These are phyloP conservation scores for Dacryopinax spathularia DNA, from an alignment of 768 basidiomycete genomes.

Conservation along the genomic window DNA sequence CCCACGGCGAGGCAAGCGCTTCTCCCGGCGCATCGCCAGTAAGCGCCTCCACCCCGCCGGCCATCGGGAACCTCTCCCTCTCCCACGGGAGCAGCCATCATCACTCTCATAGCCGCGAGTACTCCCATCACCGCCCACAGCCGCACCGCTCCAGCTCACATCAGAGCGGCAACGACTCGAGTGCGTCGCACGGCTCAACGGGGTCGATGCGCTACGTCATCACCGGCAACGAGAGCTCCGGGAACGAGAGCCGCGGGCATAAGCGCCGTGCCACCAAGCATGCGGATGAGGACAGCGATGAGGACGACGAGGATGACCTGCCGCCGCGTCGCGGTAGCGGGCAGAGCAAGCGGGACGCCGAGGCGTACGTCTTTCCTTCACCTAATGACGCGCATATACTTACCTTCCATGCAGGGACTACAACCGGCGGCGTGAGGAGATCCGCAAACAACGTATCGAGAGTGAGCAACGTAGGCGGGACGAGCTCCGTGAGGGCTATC, in stretches of 20 bases:
- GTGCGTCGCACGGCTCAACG: background rate
- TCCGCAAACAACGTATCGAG: slow-evolving; percentile 85
- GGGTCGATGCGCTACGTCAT: background rate
- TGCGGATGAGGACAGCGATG: slow-evolving; percentile 4
- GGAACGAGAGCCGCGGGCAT: background rate
- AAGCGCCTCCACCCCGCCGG: background rate
- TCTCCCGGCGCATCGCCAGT: slow-evolving; percentile 1
- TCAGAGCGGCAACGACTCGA: slow-evolving; percentile 1
- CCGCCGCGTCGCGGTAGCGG: background rate
- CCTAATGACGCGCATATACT: background rate
- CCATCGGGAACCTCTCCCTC: background rate
- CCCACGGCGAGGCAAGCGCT: background rate
- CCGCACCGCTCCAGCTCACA: background rate
- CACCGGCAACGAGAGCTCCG: slow-evolving; percentile 1
- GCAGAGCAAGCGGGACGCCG: background rate
- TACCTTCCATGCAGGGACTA: slow-evolving; percentile 10
- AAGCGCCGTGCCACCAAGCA: slow-evolving; percentile 1
- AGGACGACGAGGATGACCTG: background rate
- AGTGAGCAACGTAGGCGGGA: slow-evolving; percentile 84
- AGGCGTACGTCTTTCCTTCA: background rate
- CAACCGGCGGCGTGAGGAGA: slow-evolving; percentile 60
- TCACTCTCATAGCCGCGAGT: background rate
- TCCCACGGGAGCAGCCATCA: background rate
- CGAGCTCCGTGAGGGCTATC: slow-evolving; percentile 85
- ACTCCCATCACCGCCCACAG: background rate